Base-by-base conservation (phyloP, 73 alveolate genomes). In the Tetrahymena borealis region DNA sequence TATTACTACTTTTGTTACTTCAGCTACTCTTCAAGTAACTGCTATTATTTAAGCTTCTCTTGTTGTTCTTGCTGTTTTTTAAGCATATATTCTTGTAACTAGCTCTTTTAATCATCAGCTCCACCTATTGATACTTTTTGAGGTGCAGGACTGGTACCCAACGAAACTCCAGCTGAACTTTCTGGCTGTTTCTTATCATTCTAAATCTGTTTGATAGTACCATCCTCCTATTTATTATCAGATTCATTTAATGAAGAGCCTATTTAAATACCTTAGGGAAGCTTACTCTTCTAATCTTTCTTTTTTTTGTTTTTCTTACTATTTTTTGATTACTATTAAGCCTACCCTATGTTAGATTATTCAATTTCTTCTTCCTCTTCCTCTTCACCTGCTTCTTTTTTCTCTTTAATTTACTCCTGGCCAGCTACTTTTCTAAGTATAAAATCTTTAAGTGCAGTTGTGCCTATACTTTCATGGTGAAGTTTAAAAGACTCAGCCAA, bases 401-500 rank as follows among this genome's bases (percentile, higher is more conserved):
- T 31, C 8, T 91, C 79, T 85, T 94, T 33, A 92, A 24, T 93
- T 32, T 33, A 11, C 32, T 93, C 79, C 90, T 33, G 32, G 28
- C 8, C 24, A 36, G 41, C 33, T 33, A 33, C 77, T 78, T 93
- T 93, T 11, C 90, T 37, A 18, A 95, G 37, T 40, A 91, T 31
- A 16, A 93, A 90, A 78, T 90, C 91, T 42, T 95, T 95, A 7
- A 33, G 12, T 38, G 43, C 92, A 7, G 95, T 94, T 33, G 11
- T 90, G 18, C 98, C 98, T 32, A 77, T 77, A 78, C 97, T 94
- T 39, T 96, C 94, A 92, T 96, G 98, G 39, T 85, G 11, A 24
- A 96, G 39, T n/a, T 92, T 38, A 35, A 91, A 38, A 60, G 90
- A 91, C 91, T 96, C 97, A 32, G 97, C 96, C 36, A 91, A 39